Conservation (phyloP, 768 basidiomycete genomes). For the Tylopilus sp. region DNA sequence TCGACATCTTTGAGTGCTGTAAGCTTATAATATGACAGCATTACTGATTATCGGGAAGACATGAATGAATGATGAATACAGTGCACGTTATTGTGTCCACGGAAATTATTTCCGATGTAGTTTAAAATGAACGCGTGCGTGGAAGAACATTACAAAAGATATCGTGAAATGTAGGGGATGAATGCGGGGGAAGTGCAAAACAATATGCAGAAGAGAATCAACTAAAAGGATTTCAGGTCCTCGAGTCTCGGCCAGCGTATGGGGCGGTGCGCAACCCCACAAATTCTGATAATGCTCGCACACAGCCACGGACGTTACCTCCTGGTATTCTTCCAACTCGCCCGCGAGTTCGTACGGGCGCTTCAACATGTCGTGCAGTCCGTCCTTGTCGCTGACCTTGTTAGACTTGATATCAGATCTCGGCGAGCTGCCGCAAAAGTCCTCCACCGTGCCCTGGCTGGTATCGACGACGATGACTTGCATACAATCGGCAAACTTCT, state of each 20-base stretch:
- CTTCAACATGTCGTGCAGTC: constrained; percentile 21
- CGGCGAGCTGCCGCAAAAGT: constrained; percentile 29
- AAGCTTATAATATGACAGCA: constrained; percentile 5
- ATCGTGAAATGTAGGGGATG: not conserved
- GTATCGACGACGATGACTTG: constrained; percentile 30
- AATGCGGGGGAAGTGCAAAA: not conserved
- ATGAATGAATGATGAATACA: not conserved
- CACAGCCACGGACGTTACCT: constrained; percentile 9
- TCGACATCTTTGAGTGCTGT: not conserved
- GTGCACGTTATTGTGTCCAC: not conserved
- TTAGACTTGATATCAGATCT: constrained; percentile 30
- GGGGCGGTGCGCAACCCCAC: constrained; percentile 24
- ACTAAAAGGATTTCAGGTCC: not conserved
- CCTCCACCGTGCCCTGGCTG: constrained; percentile 25
- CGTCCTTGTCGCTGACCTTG: constrained; percentile 16
- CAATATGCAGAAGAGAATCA: not conserved
- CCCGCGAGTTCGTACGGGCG: constrained; percentile 21
- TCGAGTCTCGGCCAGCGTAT: constrained; percentile 6
- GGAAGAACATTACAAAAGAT: not conserved
- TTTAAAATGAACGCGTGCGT: not conserved
- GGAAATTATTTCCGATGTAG: not conserved
- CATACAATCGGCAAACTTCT: constrained; percentile 26
- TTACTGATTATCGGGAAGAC: not conserved
- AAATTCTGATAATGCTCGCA: constrained; percentile 20
- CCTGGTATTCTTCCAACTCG: constrained; percentile 23